These are phyloP conservation scores for Ophioceras dolichostomum DNA, from an alignment of 2,329 filamentous ascomycete species.

Conservation along the genomic window DNA sequence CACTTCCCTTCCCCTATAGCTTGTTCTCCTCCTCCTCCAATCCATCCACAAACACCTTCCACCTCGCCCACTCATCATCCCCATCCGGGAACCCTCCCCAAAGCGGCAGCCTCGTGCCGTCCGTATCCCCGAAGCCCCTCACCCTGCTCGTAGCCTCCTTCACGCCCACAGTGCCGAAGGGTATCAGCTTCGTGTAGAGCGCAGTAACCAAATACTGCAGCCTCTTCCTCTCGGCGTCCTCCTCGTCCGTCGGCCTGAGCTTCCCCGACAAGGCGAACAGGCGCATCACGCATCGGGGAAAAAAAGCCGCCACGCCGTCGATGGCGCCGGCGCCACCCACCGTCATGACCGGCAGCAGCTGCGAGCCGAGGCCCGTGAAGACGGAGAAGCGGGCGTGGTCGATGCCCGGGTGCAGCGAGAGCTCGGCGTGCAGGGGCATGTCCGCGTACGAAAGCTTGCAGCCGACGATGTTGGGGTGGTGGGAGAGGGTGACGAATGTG, in stretches of 20 bases:
- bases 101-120: conserved; percentile 47
- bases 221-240: conserved; percentile 37
- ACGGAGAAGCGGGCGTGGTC: conserved; percentile 48
- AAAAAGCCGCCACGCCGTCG: conserved; percentile 53
- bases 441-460: conserved; percentile 56
- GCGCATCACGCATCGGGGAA: conserved; percentile 47
- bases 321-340: conserved; percentile 55
- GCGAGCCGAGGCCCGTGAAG: conserved; percentile 55
- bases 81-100: conserved; percentile 39
- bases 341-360: conserved; percentile 49
- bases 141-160: conserved; percentile 48
- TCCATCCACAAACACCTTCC: conserved; percentile 22
- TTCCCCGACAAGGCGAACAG: conserved; percentile 36
- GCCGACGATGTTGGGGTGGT: conserved; percentile 54
- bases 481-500: conserved; percentile 43
- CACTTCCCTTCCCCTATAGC: conserved; percentile 1
- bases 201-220: conserved; percentile 50
- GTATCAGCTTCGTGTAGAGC: conserved; percentile 50
- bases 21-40: conserved; percentile 13
- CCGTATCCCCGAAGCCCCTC: conserved; percentile 42
- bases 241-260: conserved; percentile 13
- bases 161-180: conserved; percentile 49
- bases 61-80: conserved; percentile 36
- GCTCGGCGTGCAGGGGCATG: conserved; percentile 50
- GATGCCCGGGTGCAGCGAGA: conserved; percentile 47